Base-by-base conservation (phyloP, 257 asterid species). In the Plantago elongata region DNA sequence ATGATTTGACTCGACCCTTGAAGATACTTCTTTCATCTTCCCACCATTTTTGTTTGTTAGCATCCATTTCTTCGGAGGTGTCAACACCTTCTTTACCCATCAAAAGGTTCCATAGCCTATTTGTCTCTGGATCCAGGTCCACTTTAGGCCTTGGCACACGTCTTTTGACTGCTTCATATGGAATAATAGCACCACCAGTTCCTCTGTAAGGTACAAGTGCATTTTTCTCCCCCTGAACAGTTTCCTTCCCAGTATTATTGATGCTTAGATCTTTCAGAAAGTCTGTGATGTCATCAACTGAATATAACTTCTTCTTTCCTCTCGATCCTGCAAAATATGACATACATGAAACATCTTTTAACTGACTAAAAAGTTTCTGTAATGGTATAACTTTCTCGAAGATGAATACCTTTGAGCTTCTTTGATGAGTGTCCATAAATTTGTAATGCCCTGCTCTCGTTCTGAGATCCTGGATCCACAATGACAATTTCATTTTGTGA, bases 71-170 rank as follows among this genome's bases (percentile, higher is more conserved):
- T 68, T 83, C 89, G 37, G 92, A 69, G 69, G 57, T 72, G 63
- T 75, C 86, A 65, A 78, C 69, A 71, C 74, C 91, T 73, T 83
- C 84, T 66, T 81, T 80, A 62, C 88, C 86, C 96, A 89, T 87
- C 70, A 89, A 75, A 68, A 92, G 81, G 78, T 89, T 80, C 99
- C 97, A 92, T 44, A 81, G 73, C 74, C 87, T 82, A 72, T 68
- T 83, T 17, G 97, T 80, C 85, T 92, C 94, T 5, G 90, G 86
- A 72, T 92, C 97, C 69, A 92, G 97, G 84, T 92, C 86, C 69
- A 92, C 97, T 73, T 72, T 92, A 45, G 97, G 96, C 58, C 99
- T 89, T 47, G 84, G 79, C 66, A 22, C 72, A 51, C 61, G 78
- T 40, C 72, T 86, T 73, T 79, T 87, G 30, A 79, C 71, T 51